phyloP scores from a whole-genome alignment of 345 rosid genomes.

The Sisymbrium altissimum region DNA sequence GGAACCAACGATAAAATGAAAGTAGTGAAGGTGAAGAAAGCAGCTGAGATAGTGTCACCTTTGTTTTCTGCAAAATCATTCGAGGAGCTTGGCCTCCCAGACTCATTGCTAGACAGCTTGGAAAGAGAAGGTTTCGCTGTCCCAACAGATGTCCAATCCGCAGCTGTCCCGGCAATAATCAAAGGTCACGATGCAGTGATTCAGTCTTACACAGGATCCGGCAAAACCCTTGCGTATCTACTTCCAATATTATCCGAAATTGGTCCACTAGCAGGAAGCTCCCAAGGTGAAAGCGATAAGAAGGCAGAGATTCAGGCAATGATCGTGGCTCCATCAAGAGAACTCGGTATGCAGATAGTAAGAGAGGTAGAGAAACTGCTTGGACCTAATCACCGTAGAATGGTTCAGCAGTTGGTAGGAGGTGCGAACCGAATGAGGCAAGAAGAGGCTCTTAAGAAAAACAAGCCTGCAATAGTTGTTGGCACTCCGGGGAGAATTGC shows the following conservation, averaged over 20 bases:
- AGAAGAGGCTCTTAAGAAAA: constrained; percentile 95
- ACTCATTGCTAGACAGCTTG: constrained; percentile 56
- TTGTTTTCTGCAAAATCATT: constrained; percentile 77
- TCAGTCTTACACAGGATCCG: constrained; percentile 92
- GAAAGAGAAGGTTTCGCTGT: constrained; percentile 64
- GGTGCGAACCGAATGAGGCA: constrained; percentile 95
- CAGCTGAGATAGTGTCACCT: constrained; percentile 48
- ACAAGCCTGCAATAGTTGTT: constrained; percentile 82
- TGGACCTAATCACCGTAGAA: constrained; percentile 71
- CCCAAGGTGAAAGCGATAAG: constrained; percentile 38
- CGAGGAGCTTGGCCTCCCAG: constrained; percentile 84
- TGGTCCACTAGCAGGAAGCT: constrained; percentile 56
- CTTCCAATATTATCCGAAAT: constrained; percentile 80
- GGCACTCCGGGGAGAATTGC: constrained; percentile 96
- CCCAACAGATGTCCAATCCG: constrained; percentile 88
- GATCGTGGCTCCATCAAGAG: constrained; percentile 94
- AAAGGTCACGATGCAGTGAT: constrained; percentile 75
- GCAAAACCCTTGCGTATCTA: constrained; percentile 86
- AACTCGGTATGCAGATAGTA: constrained; percentile 92
- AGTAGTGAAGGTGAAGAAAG: constrained; percentile 36
- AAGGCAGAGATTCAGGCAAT: constrained; percentile 74
- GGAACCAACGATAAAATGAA: constrained; percentile 35
- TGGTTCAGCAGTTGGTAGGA: constrained; percentile 92
- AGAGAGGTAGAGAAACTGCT: constrained; percentile 85
- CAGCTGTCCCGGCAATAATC: constrained; percentile 73